Conservation (phyloP, 2,329 filamentous ascomycete genomes). For the Colletotrichum zoysiae region DNA sequence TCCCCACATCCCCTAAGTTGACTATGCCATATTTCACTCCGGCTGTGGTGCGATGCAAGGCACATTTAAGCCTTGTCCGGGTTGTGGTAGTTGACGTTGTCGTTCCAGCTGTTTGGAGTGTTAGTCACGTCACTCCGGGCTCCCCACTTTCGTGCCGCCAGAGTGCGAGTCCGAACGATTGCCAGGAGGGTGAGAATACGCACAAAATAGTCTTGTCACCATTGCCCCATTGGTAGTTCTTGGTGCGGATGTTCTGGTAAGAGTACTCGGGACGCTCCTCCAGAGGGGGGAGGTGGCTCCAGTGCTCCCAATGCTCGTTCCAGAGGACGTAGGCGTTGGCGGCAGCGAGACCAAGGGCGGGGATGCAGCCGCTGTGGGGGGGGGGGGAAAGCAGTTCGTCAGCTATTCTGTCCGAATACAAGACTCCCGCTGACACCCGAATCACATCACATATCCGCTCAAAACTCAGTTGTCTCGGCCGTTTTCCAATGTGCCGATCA, state of each 20-base stretch:
- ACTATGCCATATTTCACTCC: constrained; percentile 22
- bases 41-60: constrained; percentile 31
- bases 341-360: constrained; percentile 76
- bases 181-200: constrained; percentile 52
- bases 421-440: neutral
- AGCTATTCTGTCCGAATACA: neutral
- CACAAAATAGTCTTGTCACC: constrained; percentile 90
- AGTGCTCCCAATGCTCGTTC: constrained; percentile 98
- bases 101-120: constrained; percentile 81
- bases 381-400: neutral
- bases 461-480: neutral
- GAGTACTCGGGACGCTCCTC: constrained; percentile 94
- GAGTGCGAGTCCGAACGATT: neutral
- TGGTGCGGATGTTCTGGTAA: constrained; percentile 97
- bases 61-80: constrained; percentile 74
- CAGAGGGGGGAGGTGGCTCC: constrained; percentile 83
- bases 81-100: constrained; percentile 96
- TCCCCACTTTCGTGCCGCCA: neutral
- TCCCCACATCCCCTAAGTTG: constrained; percentile 9
- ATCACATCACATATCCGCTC: constrained; percentile 3
- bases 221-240: constrained; percentile 95
- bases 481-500: neutral
- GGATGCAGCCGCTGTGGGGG: constrained; percentile 77
- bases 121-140: constrained; percentile 39
- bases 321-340: constrained; percentile 93